A percentile compares a stretch with the other conserved stretches of the same genome.
phyloP scores from a whole-genome alignment of 306 rosid genomes.

The Abrus pulchellus region DNA sequence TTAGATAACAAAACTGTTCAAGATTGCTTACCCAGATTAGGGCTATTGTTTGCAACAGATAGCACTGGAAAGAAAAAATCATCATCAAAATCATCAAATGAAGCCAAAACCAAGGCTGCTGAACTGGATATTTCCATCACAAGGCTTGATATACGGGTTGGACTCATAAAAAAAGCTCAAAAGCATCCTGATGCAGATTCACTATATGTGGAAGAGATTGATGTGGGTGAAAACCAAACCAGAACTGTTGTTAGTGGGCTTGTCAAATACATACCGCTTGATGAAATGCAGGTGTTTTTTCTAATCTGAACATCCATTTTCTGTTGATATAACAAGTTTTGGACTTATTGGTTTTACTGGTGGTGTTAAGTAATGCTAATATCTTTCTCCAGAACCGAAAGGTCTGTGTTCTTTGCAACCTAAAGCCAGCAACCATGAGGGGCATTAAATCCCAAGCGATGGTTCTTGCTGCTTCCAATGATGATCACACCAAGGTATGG shows the following conservation, averaged over 20 bases:
- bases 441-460: conserved; percentile 96
- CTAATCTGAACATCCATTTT: conserved; percentile 24
- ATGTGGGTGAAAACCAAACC: conserved; percentile 84
- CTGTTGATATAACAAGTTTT: conserved; percentile 19
- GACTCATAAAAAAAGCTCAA: conserved; percentile 74
- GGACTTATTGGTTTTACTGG: background rate
- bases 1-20: conserved; percentile 23
- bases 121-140: conserved; percentile 73
- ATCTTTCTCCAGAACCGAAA: conserved; percentile 76
- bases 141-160: conserved; percentile 95
- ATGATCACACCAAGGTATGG: conserved; percentile 73
- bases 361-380: conserved; percentile 38
- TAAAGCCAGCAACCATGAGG: conserved; percentile 87
- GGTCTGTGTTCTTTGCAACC: conserved; percentile 93
- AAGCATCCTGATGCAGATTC: conserved; percentile 98
- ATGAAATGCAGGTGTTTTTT: conserved; percentile 89
- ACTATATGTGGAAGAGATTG: conserved; percentile 90
- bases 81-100: conserved; percentile 61
- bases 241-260: conserved; percentile 97
- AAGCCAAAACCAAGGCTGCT: conserved; percentile 60
- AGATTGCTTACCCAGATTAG: conserved; percentile 25
- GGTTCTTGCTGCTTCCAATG: conserved; percentile 93
- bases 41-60: conserved; percentile 58
- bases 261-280: conserved; percentile 85
- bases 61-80: conserved; percentile 70